Conservation (phyloP, 176 grass and related monocot genomes). For the Oryza glumipatula region DNA sequence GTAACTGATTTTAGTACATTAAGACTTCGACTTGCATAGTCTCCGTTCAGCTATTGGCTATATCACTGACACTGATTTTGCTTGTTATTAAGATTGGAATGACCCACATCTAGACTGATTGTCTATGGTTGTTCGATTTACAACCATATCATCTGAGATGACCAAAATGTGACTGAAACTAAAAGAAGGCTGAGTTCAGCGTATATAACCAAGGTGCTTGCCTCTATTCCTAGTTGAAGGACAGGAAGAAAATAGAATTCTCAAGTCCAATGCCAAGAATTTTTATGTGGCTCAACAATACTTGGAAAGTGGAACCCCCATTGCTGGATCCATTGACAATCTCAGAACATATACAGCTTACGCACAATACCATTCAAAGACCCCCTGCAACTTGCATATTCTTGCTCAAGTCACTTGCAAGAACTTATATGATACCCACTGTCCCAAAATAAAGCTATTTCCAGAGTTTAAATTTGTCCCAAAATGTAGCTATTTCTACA, state of each 20-base stretch:
- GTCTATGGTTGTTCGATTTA: background rate
- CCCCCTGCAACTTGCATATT: too few relatives aligned
- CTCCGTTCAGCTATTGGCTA: background rate
- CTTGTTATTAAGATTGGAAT: background rate
- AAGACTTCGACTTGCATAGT: conserved; percentile 4
- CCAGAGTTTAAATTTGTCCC: too few relatives aligned
- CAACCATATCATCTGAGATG: background rate
- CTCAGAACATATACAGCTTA: background rate
- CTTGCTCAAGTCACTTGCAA: background rate
- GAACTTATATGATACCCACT: background rate
- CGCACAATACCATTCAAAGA: background rate
- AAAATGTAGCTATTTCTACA: too few relatives aligned
- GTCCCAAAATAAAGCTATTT: too few relatives aligned
- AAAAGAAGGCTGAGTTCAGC: background rate
- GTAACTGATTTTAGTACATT: background rate
- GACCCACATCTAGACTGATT: background rate
- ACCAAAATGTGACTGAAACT: background rate
- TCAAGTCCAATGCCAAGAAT: background rate
- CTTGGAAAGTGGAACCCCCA: background rate
- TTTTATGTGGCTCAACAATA: background rate
- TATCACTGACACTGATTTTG: background rate
- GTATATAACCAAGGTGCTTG: background rate
- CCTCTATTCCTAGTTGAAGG: background rate
- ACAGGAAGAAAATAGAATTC: background rate
- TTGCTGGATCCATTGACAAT: background rate